Base-by-base conservation (phyloP, 768 basidiomycete species). In the Rhodotorula graminis region DNA sequence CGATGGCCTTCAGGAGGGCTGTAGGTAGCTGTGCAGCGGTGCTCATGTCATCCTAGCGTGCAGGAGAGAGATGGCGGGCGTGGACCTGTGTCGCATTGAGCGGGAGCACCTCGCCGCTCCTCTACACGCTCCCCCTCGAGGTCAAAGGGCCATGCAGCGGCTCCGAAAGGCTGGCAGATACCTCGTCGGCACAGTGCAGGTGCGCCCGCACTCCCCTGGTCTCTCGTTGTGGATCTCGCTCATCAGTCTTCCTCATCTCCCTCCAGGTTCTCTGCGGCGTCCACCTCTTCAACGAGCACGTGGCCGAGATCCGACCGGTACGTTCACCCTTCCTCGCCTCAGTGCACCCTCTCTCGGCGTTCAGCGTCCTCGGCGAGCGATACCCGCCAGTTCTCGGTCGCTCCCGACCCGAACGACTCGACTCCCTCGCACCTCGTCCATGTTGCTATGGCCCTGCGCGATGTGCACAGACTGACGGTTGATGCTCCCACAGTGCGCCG, bases 251-350 rank as follows among this genome's bases (percentile, higher is more conserved):
- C 21, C 4, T 16, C 59, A 16, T n/a, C 50, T 21, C 21, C 29
- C 4, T 11, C 19, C 53, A 76, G 71, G 56, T 70, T 10, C 53
- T 76, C 23, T 66, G 65, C 57, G 64, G 42, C 37, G 69, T 76
- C 0, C 75, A 76, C 58, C 65, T 76, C 42, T 76, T 72, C 75
- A 68, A 76, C 65, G 50, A 69, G 47, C 62, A 76, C 52, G 29
- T 76, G 4, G 75, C 71, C n/a, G 71, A 76, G 29, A 40, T 76
- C 25, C 52, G 75, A 47, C 71, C 75, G 19, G 74, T 75, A 33
- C 62, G 49, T 15, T 37, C 37, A 9, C 10, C 33, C n/a, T 37
- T 31, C 14, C 1, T 15, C n/a, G 16, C 18, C 37, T 14, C 11
- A 19, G 4, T 50, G n/a, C 6, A 25, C 5, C 15, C 53, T 37